Base-by-base conservation (phyloP, 768 basidiomycete species). In the Collybia mongolica region DNA sequence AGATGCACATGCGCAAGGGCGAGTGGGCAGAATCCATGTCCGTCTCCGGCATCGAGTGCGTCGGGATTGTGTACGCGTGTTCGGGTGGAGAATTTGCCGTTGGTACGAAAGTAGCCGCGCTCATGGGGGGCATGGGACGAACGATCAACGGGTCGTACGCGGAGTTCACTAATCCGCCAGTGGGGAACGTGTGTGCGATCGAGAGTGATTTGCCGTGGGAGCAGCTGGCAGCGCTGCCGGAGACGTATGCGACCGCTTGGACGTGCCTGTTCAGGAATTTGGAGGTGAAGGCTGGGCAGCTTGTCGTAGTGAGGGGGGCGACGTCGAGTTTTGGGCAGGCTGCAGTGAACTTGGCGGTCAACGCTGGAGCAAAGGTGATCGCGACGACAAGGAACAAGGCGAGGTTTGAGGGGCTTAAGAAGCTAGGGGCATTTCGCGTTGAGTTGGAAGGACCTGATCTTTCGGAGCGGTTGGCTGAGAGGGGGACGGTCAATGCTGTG, bases 21-120 rank as follows among this genome's bases (percentile, higher is more conserved):
- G 60, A 61, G 37, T 61, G 60, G 60, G 58, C 58, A 11, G 60
- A 61, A 44, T 37, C 20, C 35, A 58, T 57, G 52, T 58, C 60
- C 12, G 55, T 61, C 8, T 54, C 54, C 18, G 60, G 60, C 6
- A 59, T 61, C 46, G 58, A 61, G 44, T 61, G 60, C 40, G 60
- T 56, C 22, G 60, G 60, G 19, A 49, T 52, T 24, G 48, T 61
- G 24, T 48, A 48, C 11, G 44, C 35, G 15, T 36, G 47, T 11
- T 46, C 37, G 9, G 40, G 24, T 15, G 44, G 56, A n/a, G 49
- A 45, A 7, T 46, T 54, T 5, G 17, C 43, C n/a, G 28, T 46
- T 22, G 60, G 55, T 15, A 52, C 58, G 9, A 54, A 46, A 6
- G 56, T 61, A 6, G 51, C 49, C 6, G 55, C 54, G 5, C 48